phyloP scores from a whole-genome alignment of 306 rosid genomes.

The Rosa chinensis region DNA sequence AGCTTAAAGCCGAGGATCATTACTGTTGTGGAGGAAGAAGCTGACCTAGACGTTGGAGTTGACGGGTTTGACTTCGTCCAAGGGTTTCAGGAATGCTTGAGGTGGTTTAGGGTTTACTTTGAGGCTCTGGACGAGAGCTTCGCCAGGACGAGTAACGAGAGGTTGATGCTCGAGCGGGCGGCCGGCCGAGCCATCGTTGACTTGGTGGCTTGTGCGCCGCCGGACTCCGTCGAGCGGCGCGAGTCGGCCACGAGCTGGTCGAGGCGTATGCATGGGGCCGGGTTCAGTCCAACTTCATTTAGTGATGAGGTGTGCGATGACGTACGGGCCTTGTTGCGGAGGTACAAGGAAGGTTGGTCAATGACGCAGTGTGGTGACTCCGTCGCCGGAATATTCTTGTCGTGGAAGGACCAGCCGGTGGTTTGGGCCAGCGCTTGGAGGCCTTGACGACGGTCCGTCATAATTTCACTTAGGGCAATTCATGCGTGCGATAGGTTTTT shows the following conservation, averaged over 20 bases:
- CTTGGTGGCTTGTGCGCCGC: constrained; percentile 56
- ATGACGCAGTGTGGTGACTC: constrained; percentile 60
- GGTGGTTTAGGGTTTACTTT: constrained; percentile 97
- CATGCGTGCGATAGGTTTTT: constrained; percentile 52
- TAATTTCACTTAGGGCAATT: constrained; percentile 9
- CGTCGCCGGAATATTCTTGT: constrained; percentile 71
- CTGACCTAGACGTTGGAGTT: constrained; percentile 66
- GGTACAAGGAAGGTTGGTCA: constrained; percentile 92
- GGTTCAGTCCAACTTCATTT: constrained; percentile 55
- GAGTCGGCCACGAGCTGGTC: constrained; percentile 73
- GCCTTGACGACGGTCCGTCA: constrained; percentile 39
- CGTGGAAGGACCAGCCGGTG: constrained; percentile 89
- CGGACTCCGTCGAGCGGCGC: constrained; percentile 67
- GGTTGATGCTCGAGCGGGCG: constrained; percentile 67
- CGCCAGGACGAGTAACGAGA: constrained; percentile 61
- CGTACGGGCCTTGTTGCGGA: constrained; percentile 74
- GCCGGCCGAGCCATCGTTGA: constrained; percentile 87
- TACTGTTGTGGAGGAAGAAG: constrained; percentile 86
- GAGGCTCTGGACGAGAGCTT: constrained; percentile 87
- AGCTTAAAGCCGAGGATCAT: constrained; percentile 65
- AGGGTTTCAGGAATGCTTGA: constrained; percentile 73
- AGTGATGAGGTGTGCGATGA: constrained; percentile 93
- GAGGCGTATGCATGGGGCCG: constrained; percentile 64
- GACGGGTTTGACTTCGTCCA: constrained; percentile 78
- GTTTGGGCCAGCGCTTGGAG: constrained; percentile 99